These are phyloP conservation scores for Aquilaria malaccensis DNA, from an alignment of 345 rosid species.

Conservation along the genomic window DNA sequence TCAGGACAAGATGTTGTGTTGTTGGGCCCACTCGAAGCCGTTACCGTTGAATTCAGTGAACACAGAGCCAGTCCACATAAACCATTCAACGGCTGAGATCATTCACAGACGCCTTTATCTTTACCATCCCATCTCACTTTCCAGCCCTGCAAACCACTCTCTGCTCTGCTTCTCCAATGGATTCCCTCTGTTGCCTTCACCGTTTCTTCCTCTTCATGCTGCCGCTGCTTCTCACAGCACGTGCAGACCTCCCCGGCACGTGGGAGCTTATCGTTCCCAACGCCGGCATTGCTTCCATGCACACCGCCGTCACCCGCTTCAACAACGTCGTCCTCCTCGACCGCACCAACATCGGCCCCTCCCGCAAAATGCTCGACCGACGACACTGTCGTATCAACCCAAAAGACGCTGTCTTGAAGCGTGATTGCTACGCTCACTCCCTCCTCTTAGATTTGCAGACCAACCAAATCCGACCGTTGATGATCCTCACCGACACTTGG, in stretches of 20 bases:
- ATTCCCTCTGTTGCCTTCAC: slow-evolving; percentile 2
- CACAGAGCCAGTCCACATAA: not conserved
- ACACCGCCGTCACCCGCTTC: slow-evolving; percentile 92
- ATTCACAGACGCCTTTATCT: not conserved
- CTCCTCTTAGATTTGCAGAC: slow-evolving; percentile 41
- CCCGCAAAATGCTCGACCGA: slow-evolving; percentile 41
- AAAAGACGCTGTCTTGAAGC: slow-evolving; percentile 40
- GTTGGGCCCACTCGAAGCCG: not conserved
- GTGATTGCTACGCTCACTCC: slow-evolving; percentile 83
- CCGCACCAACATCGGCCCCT: slow-evolving; percentile 82
- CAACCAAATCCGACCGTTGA: slow-evolving; percentile 45
- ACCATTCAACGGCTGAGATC: not conserved
- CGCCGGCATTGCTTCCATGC: slow-evolving; percentile 94
- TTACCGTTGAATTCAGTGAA: slow-evolving; percentile 6
- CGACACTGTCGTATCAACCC: slow-evolving; percentile 59
- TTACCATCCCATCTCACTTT: not conserved
- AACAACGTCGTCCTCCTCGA: slow-evolving; percentile 87
- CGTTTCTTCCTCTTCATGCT: slow-evolving; percentile 5
- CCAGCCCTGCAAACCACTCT: not conserved
- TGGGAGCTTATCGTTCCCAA: slow-evolving; percentile 68
- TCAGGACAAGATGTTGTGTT: not conserved
- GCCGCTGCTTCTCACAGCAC: not conserved
- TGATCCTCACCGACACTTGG: slow-evolving; percentile 73
- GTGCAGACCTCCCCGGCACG: slow-evolving; percentile 64
- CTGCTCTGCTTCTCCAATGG: slow-evolving; percentile 13